Percentiles rank a stretch among this genome's conserved stretches.
phyloP scores from a whole-genome alignment of 2,329 filamentous ascomycete genomes.

The Lizonia empirigonia region DNA sequence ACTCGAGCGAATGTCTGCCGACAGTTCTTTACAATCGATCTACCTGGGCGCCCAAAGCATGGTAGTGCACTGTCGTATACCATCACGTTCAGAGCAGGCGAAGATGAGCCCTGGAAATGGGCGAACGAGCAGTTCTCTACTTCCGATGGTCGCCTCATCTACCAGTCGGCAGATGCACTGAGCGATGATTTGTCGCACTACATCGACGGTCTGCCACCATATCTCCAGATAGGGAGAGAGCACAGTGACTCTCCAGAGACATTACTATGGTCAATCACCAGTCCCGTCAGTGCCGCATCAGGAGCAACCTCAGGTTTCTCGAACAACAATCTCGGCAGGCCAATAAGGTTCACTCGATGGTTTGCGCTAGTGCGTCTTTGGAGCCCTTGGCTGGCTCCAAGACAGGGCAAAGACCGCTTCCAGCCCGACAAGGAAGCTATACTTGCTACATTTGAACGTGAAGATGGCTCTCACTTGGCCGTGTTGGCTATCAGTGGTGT shows the following conservation, averaged over 20 bases:
- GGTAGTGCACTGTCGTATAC: constrained; percentile 66
- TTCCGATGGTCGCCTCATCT: constrained; percentile 67
- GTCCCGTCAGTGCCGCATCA: constrained; percentile 60
- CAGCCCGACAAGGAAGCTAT: constrained; percentile 77
- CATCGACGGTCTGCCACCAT: constrained; percentile 63
- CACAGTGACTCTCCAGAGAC: constrained; percentile 71
- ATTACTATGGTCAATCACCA: constrained; percentile 71
- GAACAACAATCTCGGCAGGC: constrained; percentile 65
- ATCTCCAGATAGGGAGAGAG: constrained; percentile 59
- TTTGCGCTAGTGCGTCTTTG: constrained; percentile 81
- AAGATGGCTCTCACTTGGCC: constrained; percentile 74
- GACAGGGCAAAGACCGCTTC: constrained; percentile 74
- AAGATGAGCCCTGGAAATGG: constrained; percentile 70
- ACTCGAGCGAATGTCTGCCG: constrained; percentile 27
- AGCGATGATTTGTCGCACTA: constrained; percentile 58
- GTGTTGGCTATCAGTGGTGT: constrained; percentile 78
- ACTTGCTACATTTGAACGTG: constrained; percentile 75
- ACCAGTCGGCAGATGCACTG: constrained; percentile 50
- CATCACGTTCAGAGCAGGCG: constrained; percentile 66
- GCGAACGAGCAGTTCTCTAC: constrained; percentile 67
- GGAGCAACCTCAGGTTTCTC: constrained; percentile 64
- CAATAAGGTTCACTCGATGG: constrained; percentile 72
- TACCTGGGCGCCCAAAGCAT: constrained; percentile 55
- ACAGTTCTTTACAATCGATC: constrained; percentile 61
- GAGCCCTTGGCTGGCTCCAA: constrained; percentile 85